Evolutionary conservation across 768 basidiomycete species (phyloP), one percentile per base, ranked within the genome.

Genomic region (Kwoniella pini): DNA sequence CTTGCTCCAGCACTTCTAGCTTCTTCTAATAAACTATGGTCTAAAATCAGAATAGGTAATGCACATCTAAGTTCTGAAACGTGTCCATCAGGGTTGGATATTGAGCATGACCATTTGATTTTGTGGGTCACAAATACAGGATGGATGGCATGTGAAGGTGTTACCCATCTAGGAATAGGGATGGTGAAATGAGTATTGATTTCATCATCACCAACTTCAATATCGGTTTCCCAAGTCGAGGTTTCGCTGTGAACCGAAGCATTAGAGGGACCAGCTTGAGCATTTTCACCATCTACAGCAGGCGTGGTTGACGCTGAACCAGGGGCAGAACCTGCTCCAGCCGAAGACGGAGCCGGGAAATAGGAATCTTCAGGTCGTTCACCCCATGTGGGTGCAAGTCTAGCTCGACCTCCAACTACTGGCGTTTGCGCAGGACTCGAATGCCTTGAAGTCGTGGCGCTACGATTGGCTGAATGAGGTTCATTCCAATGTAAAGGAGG

Each of bases 51-150:
- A 31, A 98, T 79, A 0, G 95, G 95, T 4, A 97, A 82, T 1
- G 92, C 92, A 77, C 95, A 97, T 15, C 93, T 86, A n/a, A 98
- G 82, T 77, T 97, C 92, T 9, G 91, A 94, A 2, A 86, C 87
- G 74, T 97, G 95, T 0, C 93, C 93, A 73, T 97, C 95, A 6
- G 83, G 82, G 74, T 97, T 98, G 64, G 82, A 82, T 71, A 94
- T 88, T 53, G 86, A 81, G 63, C 91, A 88, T 15, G 72, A 78
- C 81, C 82, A 82, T 63, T 82, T 82, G 68, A 97, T 83, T 66
- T 82, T 82, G 79, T 98, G 91, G 1, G 82, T 82, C 21, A 92
- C 82, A 19, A 80, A 79, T 55, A 94, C 85, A 0, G 93, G 93
- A 60, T 89, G 88, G 30, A 89, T 81, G 4, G 81, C 57, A 62